Evolutionary conservation across 2,329 filamentous ascomycete species (phyloP).

Genomic region (Colletotrichum shisoi): DNA sequence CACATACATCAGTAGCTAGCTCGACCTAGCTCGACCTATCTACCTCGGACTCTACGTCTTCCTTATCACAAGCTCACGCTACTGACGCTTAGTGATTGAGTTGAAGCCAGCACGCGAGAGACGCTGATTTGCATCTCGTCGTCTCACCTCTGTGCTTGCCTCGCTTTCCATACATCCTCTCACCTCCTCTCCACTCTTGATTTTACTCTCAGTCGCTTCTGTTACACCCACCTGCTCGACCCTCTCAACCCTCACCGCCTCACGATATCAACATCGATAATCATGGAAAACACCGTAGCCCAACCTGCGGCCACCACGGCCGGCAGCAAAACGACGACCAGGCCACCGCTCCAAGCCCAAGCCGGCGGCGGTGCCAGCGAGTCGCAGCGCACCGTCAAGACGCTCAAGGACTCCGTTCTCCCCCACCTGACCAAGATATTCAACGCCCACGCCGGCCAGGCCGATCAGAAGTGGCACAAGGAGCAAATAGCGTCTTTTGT

Average conservation of each 20-base stretch:
- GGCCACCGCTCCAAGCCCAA: constrained; percentile 42
- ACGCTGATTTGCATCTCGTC: constrained; percentile 19
- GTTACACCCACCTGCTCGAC: not conserved
- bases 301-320: constrained; percentile 12
- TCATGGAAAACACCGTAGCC: constrained; percentile 28
- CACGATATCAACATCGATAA: not conserved
- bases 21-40: not conserved
- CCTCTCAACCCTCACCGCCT: constrained; percentile 15
- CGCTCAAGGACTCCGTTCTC: constrained; percentile 53
- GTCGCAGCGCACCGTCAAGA: constrained; percentile 51
- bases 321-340: not conserved
- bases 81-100: constrained; percentile 15
- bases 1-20: constrained; percentile 3
- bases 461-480: constrained; percentile 55
- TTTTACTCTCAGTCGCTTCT: constrained; percentile 1
- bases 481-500: constrained; percentile 58
- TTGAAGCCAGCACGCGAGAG: constrained; percentile 20
- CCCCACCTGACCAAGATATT: constrained; percentile 59
- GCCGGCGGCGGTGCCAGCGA: constrained; percentile 60
- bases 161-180: not conserved
- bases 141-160: constrained; percentile 17
- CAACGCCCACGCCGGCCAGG: constrained; percentile 52
- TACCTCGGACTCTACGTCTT: not conserved
- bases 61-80: constrained; percentile 8
- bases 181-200: not conserved